phyloP scores from a whole-genome alignment of 306 rosid genomes.

The Ceratonia siliqua region DNA sequence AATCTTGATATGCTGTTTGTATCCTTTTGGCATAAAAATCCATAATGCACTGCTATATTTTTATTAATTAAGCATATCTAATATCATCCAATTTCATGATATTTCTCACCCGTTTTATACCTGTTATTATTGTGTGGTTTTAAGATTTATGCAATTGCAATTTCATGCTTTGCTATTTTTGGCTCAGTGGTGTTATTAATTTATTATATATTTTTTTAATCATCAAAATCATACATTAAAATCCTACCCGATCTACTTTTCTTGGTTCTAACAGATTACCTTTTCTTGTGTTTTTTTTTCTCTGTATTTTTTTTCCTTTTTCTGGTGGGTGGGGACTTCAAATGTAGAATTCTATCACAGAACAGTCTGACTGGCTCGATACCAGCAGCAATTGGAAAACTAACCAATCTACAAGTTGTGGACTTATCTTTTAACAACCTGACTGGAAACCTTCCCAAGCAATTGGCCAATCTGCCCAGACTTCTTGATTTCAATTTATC shows the following conservation, averaged over 20 bases:
- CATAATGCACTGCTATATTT: neutral
- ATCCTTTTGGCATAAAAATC: conserved; percentile 24
- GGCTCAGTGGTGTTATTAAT: neutral
- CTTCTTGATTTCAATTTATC: conserved; percentile 81
- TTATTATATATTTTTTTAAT: neutral
- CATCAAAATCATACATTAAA: neutral
- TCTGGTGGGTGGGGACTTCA: neutral
- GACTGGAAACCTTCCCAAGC: conserved; percentile 80
- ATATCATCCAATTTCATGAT: conserved; percentile 3
- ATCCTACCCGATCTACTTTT: conserved; percentile 9
- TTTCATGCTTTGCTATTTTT: conserved; percentile 26
- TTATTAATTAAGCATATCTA: neutral
- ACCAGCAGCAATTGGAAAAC: conserved; percentile 77
- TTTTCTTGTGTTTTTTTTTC: neutral
- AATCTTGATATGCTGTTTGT: conserved; percentile 1
- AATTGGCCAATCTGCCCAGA: conserved; percentile 83
- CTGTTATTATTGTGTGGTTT: neutral
- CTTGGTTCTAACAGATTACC: conserved; percentile 1
- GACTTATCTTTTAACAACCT: conserved; percentile 82
- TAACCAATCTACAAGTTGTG: conserved; percentile 64
- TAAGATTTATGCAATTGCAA: conserved; percentile 3
- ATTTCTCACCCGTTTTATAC: neutral
- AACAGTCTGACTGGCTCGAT: conserved; percentile 67
- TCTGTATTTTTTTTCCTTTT: conserved; percentile 6
- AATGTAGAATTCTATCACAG: conserved; percentile 67